Percentiles rank a stretch among this genome's conserved stretches.
Evolutionary conservation across 352 stramenopile genomes (phyloP).

Genomic region (Phytophthora pinifolia): DNA sequence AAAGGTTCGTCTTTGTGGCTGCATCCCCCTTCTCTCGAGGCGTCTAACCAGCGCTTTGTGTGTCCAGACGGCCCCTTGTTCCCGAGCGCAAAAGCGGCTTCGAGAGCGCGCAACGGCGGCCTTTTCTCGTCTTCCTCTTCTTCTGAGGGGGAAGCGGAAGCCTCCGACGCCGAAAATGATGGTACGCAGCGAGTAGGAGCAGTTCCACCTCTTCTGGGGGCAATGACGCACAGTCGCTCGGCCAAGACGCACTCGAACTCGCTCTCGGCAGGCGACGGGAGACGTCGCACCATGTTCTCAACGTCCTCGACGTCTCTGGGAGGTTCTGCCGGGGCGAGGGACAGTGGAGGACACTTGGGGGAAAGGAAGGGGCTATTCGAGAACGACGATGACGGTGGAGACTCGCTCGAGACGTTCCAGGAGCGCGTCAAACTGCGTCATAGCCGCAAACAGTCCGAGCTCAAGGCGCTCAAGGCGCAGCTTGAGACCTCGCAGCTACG

Average conservation of each 20-base stretch:
- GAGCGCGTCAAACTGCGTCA: slow-evolving; percentile 73
- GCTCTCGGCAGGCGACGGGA: slow-evolving; percentile 15
- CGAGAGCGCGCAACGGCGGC: slow-evolving; percentile 30
- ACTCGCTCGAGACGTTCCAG: slow-evolving; percentile 74
- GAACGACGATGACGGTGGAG: slow-evolving; percentile 60
- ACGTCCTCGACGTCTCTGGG: slow-evolving; percentile 25
- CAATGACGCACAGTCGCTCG: slow-evolving; percentile 25
- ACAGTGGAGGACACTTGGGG: slow-evolving; percentile 16
- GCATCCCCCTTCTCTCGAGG: not conserved
- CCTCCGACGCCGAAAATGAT: slow-evolving; percentile 22
- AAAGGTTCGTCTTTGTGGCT: slow-evolving; percentile 18
- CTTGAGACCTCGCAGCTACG: slow-evolving; percentile 41
- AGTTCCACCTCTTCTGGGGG: slow-evolving; percentile 17
- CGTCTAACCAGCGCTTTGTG: not conserved
- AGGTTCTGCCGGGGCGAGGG: slow-evolving; percentile 7
- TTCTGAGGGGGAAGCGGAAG: slow-evolving; percentile 28
- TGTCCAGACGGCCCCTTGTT: slow-evolving; percentile 22
- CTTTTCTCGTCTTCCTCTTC: slow-evolving; percentile 45
- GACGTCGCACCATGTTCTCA: slow-evolving; percentile 49
- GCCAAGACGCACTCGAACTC: slow-evolving; percentile 28
- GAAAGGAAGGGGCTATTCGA: slow-evolving; percentile 80
- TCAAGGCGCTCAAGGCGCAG: slow-evolving; percentile 46
- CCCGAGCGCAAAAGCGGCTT: slow-evolving; percentile 12
- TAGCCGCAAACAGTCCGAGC: slow-evolving; percentile 65
- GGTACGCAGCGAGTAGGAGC: slow-evolving; percentile 8